Evolutionary conservation across 2,329 filamentous ascomycete species (phyloP), one percentile per base, ranked within the genome.

Genomic region (Aspergillus sp.): DNA sequence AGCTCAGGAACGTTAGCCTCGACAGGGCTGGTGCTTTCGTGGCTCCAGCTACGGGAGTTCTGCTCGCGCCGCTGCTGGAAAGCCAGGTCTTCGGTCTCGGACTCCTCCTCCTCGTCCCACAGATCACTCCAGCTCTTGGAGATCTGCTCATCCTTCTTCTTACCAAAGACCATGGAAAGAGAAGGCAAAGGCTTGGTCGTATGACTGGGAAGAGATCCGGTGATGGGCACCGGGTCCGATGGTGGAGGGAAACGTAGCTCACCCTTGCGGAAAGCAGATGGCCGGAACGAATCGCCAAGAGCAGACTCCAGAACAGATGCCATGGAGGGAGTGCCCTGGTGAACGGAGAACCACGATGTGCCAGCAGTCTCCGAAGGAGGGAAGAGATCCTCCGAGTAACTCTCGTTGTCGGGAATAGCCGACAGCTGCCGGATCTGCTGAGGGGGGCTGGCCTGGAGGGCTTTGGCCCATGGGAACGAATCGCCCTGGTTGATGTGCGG

Each of bases 81-180:
- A 5, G 80, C 80, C 62, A 83, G 78, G 58, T 86, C 79, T 73
- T 89, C 85, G 64, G 84, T 86, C 69, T 89, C 85, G 38, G 83
- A 82, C 71, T 68, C 65, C 44, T 95, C 92, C 57, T 98, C 94
- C 75, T 98, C 94, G 61, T 98, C 94, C 89, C 92, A 97, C 76
- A 98, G 87, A 75, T 99, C 95, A 71, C 93, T 96, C 95, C 95
- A 99, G 82, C 95, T 98, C 88, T 98, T 98, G 59, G 95, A 96
- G 51, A 96, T 91, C 51, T 85, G 82, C 49, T 94, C 90, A 64
- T 87, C 85, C 73, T 90, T 87, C 38, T 73, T 73, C 71, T 88
- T 88, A 54, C 90, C 91, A 73, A 96, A 94, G 54, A 94, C 86
- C 72, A 89, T 86, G 4, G 90, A 88, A 83, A 94, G 88, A 62